phyloP scores from a whole-genome alignment of 495 filamentous ascomycete species.

The Neurospora terricola region DNA sequence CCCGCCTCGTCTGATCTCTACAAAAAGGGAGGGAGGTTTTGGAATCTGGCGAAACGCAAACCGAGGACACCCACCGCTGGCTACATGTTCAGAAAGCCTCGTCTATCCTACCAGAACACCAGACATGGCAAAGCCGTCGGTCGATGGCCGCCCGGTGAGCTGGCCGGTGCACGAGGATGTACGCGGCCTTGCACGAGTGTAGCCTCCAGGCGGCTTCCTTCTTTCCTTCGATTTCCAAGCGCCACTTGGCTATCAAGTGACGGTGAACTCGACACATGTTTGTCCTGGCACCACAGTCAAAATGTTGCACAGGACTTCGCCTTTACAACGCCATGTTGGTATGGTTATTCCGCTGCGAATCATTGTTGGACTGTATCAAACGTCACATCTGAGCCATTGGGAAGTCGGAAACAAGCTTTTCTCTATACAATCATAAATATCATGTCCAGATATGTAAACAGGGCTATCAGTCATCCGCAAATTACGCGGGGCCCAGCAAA shows the following conservation, averaged over 20 bases:
- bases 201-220: background rate
- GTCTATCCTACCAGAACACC: background rate
- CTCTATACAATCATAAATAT: background rate
- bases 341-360: too few species aligned
- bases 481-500: background rate
- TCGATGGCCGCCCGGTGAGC: background rate
- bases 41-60: background rate
- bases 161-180: background rate
- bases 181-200: background rate
- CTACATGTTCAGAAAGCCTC: background rate
- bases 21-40: background rate
- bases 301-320: background rate
- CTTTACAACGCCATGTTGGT: background rate
- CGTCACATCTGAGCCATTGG: background rate
- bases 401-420: background rate
- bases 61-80: background rate
- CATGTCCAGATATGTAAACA: constrained; percentile 2
- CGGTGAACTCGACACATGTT: background rate
- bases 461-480: constrained; percentile 1
- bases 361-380: too few species aligned
- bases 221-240: background rate
- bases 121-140: background rate
- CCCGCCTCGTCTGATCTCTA: background rate
- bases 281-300: background rate
- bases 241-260: background rate